Evolutionary conservation across 345 rosid species (phyloP).

Genomic region (Murraya paniculata): DNA sequence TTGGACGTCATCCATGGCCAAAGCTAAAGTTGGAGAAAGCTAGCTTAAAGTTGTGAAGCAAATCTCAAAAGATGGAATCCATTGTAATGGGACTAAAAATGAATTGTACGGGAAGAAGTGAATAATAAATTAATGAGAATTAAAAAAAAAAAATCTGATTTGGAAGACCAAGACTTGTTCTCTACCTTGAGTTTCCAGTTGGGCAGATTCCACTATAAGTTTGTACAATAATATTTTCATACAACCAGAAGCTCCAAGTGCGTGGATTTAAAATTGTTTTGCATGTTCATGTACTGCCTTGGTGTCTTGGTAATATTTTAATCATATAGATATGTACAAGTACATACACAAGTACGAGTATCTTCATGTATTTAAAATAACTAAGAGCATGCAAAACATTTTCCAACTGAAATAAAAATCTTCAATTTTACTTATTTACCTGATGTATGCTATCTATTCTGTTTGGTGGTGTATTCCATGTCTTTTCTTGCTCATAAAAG

Average conservation of each 20-base stretch:
- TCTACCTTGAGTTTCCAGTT: constrained; percentile 5
- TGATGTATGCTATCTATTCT: background rate
- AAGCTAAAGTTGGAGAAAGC: background rate
- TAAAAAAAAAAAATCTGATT: too few species aligned
- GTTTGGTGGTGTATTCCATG: constrained; percentile 50
- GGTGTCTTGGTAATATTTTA: background rate
- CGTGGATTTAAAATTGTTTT: background rate
- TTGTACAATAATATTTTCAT: background rate
- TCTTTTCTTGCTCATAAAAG: constrained; percentile 58
- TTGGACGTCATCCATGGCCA: background rate
- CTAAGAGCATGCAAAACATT: background rate
- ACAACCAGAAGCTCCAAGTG: background rate
- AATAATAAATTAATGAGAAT: background rate
- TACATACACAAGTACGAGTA: background rate
- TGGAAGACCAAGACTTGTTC: background rate
- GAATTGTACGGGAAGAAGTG: background rate
- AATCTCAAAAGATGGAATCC: constrained; percentile 5
- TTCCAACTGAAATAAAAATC: background rate
- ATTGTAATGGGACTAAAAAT: background rate
- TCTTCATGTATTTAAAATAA: background rate
- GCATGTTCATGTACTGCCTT: background rate
- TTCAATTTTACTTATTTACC: background rate
- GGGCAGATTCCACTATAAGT: background rate
- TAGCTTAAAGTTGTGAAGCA: background rate
- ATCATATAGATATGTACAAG: background rate